Conservation (phyloP, 2,329 filamentous ascomycete genomes). For the Fusarium dimerum region DNA sequence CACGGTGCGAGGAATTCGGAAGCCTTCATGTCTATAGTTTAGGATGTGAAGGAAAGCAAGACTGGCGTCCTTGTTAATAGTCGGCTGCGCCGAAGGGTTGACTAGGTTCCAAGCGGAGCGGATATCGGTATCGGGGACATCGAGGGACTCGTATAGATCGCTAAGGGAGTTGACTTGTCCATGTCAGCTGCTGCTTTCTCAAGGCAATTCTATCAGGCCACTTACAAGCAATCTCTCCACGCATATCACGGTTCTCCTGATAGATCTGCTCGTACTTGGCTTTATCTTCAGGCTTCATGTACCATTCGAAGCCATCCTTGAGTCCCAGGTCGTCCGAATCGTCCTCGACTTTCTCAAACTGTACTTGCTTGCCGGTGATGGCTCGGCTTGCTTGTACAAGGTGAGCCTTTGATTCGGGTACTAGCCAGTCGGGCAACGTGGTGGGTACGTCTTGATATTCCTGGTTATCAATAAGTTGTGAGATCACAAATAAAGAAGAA, state of each 20-base stretch:
- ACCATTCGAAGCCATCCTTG: slow-evolving; percentile 99
- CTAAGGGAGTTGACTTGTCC: slow-evolving; percentile 70
- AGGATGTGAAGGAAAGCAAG: slow-evolving; percentile 96
- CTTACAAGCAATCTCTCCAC: slow-evolving; percentile 80
- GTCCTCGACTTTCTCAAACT: slow-evolving; percentile 84
- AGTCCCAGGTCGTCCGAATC: slow-evolving; percentile 81
- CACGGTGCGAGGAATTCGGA: slow-evolving; percentile 86
- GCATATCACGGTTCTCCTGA: slow-evolving; percentile 82
- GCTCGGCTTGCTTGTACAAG: slow-evolving; percentile 82
- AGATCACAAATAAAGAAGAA: slow-evolving; percentile 2
- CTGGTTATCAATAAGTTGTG: slow-evolving; percentile 44
- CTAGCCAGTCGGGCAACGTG: slow-evolving; percentile 89
- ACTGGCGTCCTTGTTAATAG: slow-evolving; percentile 92
- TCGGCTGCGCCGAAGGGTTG: slow-evolving; percentile 80
- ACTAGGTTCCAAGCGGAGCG: slow-evolving; percentile 96
- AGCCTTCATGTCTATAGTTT: slow-evolving; percentile 93
- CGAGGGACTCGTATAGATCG: slow-evolving; percentile 81
- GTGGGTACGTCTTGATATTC: slow-evolving; percentile 89
- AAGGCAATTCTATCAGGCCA: slow-evolving; percentile 11
- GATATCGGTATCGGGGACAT: slow-evolving; percentile 75
- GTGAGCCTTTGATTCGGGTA: slow-evolving; percentile 92
- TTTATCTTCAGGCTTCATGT: slow-evolving; percentile 92
- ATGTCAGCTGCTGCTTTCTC: slow-evolving; percentile 12
- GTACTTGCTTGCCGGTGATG: slow-evolving; percentile 74
- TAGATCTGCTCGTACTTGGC: slow-evolving; percentile 97